Base-by-base conservation (phyloP, 2,329 filamentous ascomycete species). In the Colletotrichum liriopes region DNA sequence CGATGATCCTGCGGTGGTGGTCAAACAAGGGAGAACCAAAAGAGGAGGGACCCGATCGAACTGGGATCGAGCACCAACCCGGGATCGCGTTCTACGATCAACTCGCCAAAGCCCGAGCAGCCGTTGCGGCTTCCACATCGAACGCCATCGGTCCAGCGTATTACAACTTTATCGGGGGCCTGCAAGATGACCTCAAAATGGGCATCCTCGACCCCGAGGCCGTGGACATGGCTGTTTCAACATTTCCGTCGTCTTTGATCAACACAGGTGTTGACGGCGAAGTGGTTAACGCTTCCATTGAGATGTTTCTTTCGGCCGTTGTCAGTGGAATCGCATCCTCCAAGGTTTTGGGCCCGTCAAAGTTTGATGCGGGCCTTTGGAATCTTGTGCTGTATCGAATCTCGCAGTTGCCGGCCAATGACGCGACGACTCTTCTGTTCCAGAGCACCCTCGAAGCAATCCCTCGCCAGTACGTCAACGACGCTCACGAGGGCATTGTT, bases 241-340 rank as follows among this genome's bases (percentile, higher is more conserved):
- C 63, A 12, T 74, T 74, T 5, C 49, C 67, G n/a, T 39, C 45
- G n/a, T 63, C 68, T 16, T 41, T 73, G 39, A 47, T 41, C 64
- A 45, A 64, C 41, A 61, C 41, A 14, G 54, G 35, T 5, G 45
- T 64, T 37, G 54, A 62, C 26, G 35, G 49, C 18, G 47, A 67
- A 18, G 45, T 43, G 23, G 58, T 60, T 14, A 32, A 39, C 32
- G 41, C 54, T 32, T 60, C 64, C 59, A 62, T 56, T n/a, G 43
- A 61, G 26, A 54, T 54, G 45, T 73, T 73, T 8, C 64, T 73
- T 37, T 73, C 71, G 58, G 73, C 73, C 49, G 63, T 73, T 63
- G 64, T 74, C 55, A 61, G 67, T 35, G 73, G 73, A 39, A 60
- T 74, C 43, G 37, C 55, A 29, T 65, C 37, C 14, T 74, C 73